Conservation (phyloP, 257 asterid genomes). For the Verbena officinalis region DNA sequence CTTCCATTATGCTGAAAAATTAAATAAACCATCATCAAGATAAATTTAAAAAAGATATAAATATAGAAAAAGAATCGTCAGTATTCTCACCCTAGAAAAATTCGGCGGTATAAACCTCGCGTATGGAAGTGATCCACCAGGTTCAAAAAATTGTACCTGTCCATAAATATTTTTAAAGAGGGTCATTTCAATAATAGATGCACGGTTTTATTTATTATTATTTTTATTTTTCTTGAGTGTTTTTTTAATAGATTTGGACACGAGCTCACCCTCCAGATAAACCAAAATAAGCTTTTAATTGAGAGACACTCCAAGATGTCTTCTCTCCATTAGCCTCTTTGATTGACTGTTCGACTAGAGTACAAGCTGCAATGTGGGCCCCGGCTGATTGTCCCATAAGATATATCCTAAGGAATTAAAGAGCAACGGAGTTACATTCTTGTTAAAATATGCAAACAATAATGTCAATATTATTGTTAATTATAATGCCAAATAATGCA, state of each 20-base stretch:
- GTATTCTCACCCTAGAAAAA: slow-evolving; percentile 62
- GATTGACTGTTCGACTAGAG: slow-evolving; percentile 86
- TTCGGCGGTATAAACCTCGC: slow-evolving; percentile 82
- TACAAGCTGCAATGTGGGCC: slow-evolving; percentile 93
- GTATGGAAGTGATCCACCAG: slow-evolving; percentile 78
- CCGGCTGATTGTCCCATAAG: slow-evolving; percentile 99
- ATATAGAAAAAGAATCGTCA: background rate
- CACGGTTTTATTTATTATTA: background rate
- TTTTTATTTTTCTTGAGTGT: too few relatives aligned
- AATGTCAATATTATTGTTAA: too few relatives aligned
- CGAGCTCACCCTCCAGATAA: slow-evolving; percentile 91
- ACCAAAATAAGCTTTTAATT: slow-evolving; percentile 86
- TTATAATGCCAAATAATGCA: too few relatives aligned
- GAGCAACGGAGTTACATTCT: background rate
- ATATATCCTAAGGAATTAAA: slow-evolving; percentile 54
- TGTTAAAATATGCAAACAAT: slow-evolving; percentile 11
- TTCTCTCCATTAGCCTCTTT: slow-evolving; percentile 78
- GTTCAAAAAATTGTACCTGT: slow-evolving; percentile 76
- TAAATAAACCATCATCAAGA: slow-evolving; percentile 9
- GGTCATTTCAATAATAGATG: background rate
- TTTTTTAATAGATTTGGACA: background rate
- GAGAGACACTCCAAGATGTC: slow-evolving; percentile 87
- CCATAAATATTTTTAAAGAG: slow-evolving; percentile 25
- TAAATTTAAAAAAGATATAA: slow-evolving; percentile 1
- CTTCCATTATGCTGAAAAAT: slow-evolving; percentile 86